Base-by-base conservation (phyloP, 2,329 filamentous ascomycete genomes). In the Alternaria postmessia region DNA sequence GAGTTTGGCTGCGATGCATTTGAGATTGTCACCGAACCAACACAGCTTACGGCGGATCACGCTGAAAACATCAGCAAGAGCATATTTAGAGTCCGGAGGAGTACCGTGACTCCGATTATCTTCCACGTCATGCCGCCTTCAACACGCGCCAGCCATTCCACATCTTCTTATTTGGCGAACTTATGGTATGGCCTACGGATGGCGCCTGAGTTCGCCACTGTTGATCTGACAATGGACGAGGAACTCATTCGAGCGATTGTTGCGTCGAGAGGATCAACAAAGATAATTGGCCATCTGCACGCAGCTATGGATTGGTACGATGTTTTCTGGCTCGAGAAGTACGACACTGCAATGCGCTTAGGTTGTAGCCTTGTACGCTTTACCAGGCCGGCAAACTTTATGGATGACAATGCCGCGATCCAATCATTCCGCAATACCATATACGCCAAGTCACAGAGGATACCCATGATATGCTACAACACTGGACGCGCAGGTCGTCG, bases 1-100 rank as follows among this genome's bases (percentile, higher is more conserved):
- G 88, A 90, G 58, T 85, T 85, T 12, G 88, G 87, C 5, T 86
- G 85, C 8, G 89, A 92, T 72, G 88, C 88, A 7, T 85, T 91
- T 24, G 88, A 91, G 68, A 80, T 91, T 3, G 82, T 85, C 12
- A 78, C 89, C 18, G 83, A 85, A 28, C 65, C 65, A 3, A 51
- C 58, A 5, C 67, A 71, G 22, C 60, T 75, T 16, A 63, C 66
- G 20, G 54, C 62, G 51, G 65, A 70, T 14, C 66, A 67, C 53
- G 72, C 70, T 5, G 68, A 73, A 12, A 79, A 82, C 16, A 87
- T 90, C 64, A 88, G 87, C 49, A 82, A 84, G 53, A 83, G 82
- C 2, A 80, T 90, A 47, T 86, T 87, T 1, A 81, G 81, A 16
- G 81, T 91, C 16, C 82, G 89, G 51, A 81, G 89, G 59, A 86